Evolutionary conservation across 2,329 filamentous ascomycete genomes (phyloP).

Genomic region (Coniella vitis): DNA sequence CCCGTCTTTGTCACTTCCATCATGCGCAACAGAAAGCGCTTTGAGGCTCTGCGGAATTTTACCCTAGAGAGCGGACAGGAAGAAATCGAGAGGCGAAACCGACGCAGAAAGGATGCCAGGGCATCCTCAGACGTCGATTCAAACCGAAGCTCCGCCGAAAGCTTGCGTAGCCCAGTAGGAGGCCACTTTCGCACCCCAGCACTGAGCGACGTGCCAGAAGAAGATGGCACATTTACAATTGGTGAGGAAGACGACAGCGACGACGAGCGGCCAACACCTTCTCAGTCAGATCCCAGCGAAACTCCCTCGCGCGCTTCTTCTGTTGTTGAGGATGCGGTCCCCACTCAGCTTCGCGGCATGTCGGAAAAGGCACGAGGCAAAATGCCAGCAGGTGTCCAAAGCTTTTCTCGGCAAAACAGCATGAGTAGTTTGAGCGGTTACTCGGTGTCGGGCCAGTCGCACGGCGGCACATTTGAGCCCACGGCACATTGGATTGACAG

Average conservation of each 20-base stretch:
- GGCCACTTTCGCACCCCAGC: slow-evolving; percentile 46
- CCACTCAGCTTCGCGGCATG: slow-evolving; percentile 80
- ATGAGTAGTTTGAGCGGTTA: slow-evolving; percentile 70
- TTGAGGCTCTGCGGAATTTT: slow-evolving; percentile 79
- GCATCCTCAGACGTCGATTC: slow-evolving; percentile 43
- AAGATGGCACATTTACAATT: slow-evolving; percentile 79
- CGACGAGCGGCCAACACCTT: slow-evolving; percentile 48
- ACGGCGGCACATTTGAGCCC: slow-evolving; percentile 64
- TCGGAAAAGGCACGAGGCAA: slow-evolving; percentile 96
- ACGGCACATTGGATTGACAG: slow-evolving; percentile 82
- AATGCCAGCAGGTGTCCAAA: slow-evolving; percentile 76
- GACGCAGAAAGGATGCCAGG: slow-evolving; percentile 58
- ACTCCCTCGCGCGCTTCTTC: slow-evolving; percentile 61
- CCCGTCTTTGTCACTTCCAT: slow-evolving; percentile 74
- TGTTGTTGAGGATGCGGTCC: slow-evolving; percentile 70
- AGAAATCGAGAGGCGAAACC: slow-evolving; percentile 76
- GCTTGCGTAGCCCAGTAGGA: slow-evolving; percentile 55
- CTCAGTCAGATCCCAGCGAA: slow-evolving; percentile 58
- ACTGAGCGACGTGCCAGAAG: slow-evolving; percentile 65
- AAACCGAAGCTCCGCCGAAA: slow-evolving; percentile 59
- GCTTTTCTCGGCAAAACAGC: slow-evolving; percentile 86
- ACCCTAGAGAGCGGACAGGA: slow-evolving; percentile 88
- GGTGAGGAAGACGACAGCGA: slow-evolving; percentile 67
- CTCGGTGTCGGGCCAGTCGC: slow-evolving; percentile 49
- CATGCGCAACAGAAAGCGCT: slow-evolving; percentile 70